Evolutionary conservation across 2,329 filamentous ascomycete genomes (phyloP), one percentile per base, ranked within the genome.

Genomic region (Colletotrichum siamense): DNA sequence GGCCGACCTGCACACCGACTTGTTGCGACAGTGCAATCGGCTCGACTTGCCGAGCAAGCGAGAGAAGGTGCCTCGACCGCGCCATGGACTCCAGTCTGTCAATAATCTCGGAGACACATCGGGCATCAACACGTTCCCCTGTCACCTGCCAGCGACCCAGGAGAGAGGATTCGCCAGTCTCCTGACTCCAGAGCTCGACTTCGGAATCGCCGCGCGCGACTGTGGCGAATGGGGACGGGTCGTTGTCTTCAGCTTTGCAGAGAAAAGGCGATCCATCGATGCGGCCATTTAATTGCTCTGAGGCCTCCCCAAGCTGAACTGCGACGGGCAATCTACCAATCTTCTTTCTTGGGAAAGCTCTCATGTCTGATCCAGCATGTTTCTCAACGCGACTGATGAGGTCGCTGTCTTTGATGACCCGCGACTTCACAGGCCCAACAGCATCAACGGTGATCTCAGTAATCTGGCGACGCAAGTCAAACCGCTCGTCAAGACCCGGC

Each of bases 151-250:
- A 49, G 18, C 44, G 10, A 2, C 44, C 44, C 6, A 49, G 9
- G 10, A 49, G 44, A 8, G 3, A 22, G 2, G 6, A 22, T 7
- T 49, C 44, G n/a, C 44, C 44, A 2, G n/a, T 2, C 44, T 49
- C 44, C 0, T 49, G 44, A 3, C 10, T 49, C 44, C 44, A 49
- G 10, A 49, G 44, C n/a, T 49, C 44, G 44, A 49, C 9, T 12
- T 49, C 5, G 5, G 18, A 49, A 49, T 49, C 3, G 3, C 6
- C 3, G 10, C 9, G 3, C 4, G 0, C 1, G 44, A 49, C 2
- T 13, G 0, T 49, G 4, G 44, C 44, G 10, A 49, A 49, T 22
- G 44, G n/a, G 44, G n/a, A 49, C 10, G 44, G 3, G 2, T 49
- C 44, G 9, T 49, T 22, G n/a, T 22, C 0, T 13, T 13, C 44